Conservation (phyloP, 148 eudicot species). For the Persicaria tinctoria region DNA sequence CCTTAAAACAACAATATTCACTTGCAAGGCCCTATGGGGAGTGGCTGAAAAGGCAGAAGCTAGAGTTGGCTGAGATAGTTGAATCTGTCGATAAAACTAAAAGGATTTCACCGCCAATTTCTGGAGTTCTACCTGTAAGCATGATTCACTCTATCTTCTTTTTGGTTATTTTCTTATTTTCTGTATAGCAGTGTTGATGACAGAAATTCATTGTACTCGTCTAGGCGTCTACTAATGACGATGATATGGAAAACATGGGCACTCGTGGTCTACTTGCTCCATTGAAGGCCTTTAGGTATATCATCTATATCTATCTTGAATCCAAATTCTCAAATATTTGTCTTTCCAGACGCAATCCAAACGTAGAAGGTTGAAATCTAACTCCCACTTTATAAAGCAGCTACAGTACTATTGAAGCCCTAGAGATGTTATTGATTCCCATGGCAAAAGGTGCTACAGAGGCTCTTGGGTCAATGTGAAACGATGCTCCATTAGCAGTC, state of each 20-base stretch:
- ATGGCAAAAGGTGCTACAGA: constrained; percentile 97
- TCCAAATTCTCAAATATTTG: background rate
- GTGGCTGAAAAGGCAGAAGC: constrained; percentile 86
- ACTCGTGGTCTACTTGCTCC: constrained; percentile 83
- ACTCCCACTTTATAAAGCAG: constrained; percentile 29
- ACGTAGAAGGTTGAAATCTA: background rate
- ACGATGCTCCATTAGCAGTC: constrained; percentile 97
- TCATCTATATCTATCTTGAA: constrained; percentile 7
- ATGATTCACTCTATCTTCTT: background rate
- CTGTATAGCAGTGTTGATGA: constrained; percentile 3
- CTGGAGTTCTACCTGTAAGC: constrained; percentile 74
- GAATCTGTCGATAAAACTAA: constrained; percentile 63
- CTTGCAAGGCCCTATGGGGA: constrained; percentile 81
- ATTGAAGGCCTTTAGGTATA: constrained; percentile 90
- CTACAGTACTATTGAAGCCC: constrained; percentile 73
- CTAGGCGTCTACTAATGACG: constrained; percentile 64
- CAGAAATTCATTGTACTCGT: background rate
- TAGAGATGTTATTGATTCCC: constrained; percentile 93
- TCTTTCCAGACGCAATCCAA: background rate
- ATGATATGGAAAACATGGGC: constrained; percentile 86
- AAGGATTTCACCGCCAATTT: constrained; percentile 54
- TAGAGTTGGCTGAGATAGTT: constrained; percentile 73
- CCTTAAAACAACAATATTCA: constrained; percentile 89
- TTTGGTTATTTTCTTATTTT: background rate
- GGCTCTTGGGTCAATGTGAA: constrained; percentile 99